Evolutionary conservation across 2,329 filamentous ascomycete genomes (phyloP), one percentile per base, ranked within the genome.

Genomic region (Acrocalymma vagum): DNA sequence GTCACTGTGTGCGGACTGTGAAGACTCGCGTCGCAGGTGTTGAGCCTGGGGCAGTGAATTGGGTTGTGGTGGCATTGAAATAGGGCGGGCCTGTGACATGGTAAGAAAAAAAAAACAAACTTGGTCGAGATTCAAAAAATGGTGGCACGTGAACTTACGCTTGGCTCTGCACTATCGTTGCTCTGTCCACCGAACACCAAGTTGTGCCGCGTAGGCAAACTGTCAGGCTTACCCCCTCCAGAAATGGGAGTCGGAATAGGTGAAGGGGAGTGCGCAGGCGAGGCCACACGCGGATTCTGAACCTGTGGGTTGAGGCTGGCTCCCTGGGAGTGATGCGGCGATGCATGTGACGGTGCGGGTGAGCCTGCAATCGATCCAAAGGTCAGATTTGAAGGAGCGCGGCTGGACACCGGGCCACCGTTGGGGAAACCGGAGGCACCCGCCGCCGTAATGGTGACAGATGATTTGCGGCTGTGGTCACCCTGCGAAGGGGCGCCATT

Each of bases 191-290:
- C 96, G 58, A 78, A 96, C 58, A 77, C 82, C 36, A 89, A 82
- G 70, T 86, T 85, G 62, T 82, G 82, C 55, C 87, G 84, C 53
- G 85, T 85, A 55, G 86, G 80, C 52, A 90, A 80, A 51, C 82
- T 82, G 22, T 90, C 87, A 29, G 91, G 90, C 57, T 92, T 92
- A 62, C 90, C 78, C 39, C 85, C 90, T 58, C 91, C 90, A 63
- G 91, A 94, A 22, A 86, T 85, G 38, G 91, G 90, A 71, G 93
- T 89, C 21, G 94, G 93, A 58, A 97, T 97, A 4, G 94, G 94
- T 27, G 90, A 93, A 4, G 94, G 94, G 29, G 93, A 96, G 56
- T 88, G 86, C 32, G 88, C 85, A 5, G 94, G 94, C 29, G 92
- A 95, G 31, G 85, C 85, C 35, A 93, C 82, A 59, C 88, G 84